A percentile compares a stretch with the other conserved stretches of the same genome.
Conservation (phyloP, 768 basidiomycete species). For the Suillus variegatus region DNA sequence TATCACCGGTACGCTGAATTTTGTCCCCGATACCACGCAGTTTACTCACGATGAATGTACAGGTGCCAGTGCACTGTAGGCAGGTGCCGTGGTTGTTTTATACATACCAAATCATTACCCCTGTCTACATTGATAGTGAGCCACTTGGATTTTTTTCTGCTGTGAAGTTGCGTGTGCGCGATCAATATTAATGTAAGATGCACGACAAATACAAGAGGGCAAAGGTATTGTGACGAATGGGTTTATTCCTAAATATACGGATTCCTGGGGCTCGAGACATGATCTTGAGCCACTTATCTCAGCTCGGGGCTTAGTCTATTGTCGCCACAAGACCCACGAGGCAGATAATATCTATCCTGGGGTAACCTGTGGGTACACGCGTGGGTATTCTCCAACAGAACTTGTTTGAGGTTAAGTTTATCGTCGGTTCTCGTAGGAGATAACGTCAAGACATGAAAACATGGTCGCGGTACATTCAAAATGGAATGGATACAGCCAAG, state of each 20-base stretch:
- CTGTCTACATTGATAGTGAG: slow-evolving; percentile 19
- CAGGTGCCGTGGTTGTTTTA: slow-evolving; percentile 14
- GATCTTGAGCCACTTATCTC: not conserved
- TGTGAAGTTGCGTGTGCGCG: not conserved
- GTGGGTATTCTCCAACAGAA: not conserved
- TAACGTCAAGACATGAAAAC: not conserved
- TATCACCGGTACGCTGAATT: slow-evolving; percentile 70
- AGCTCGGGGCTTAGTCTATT: not conserved
- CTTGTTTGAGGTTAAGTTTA: not conserved
- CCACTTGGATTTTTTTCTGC: slow-evolving; percentile 20
- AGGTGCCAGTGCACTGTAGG: slow-evolving; percentile 54
- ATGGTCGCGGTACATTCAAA: not conserved
- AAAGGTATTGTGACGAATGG: not conserved
- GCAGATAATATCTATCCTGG: not conserved
- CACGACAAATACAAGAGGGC: not conserved
- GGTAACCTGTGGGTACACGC: not conserved
- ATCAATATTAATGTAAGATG: not conserved
- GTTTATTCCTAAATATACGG: not conserved
- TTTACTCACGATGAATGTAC: slow-evolving; percentile 1
- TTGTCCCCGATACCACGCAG: not conserved
- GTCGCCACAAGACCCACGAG: not conserved
- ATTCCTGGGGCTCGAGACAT: not conserved
- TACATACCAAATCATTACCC: slow-evolving; percentile 16
- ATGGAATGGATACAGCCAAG: not conserved
- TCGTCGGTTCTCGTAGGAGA: not conserved